Base-by-base conservation (phyloP, 345 rosid species). In the Schrenkiella parvula region DNA sequence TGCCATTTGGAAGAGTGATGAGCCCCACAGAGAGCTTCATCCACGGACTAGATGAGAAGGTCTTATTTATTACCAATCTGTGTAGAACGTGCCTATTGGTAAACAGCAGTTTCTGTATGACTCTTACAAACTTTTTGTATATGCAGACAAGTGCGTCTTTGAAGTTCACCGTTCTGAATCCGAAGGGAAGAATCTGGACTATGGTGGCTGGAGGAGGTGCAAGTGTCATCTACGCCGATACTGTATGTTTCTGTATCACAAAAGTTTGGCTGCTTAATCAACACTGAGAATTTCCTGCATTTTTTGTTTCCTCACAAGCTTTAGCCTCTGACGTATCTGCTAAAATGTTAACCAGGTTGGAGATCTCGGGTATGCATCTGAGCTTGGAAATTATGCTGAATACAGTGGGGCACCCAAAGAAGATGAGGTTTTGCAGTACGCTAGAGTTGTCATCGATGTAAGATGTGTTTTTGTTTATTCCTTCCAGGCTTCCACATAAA, bases 191-290 rank as follows among this genome's bases (percentile, higher is more conserved):
- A 76, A 95, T 95, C 74, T 91, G 97, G 97, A 89, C 92, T 34
- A 88, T 91, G 97, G 99, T 91, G 1, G 96, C 98, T 68, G 97
- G 99, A 65, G 98, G 99, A 51, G 99, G 99, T 74, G 99, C 99
- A 55, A 91, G 98, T 80, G 99, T 95, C 79, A 91, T 91, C 79
- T 95, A 91, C 75, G 96, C 97, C 0, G 98, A 89, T 75, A 93
- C 96, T 0, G 96, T 93, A 75, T 60, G 89, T 31, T 81, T 71
- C 32, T 72, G 4, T 51, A 68, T 48, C 14, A 43, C 50, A 64
- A 6, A 3, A 6, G 37, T 31, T 0, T 63, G 17, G 4, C 12
- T 46, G 67, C 64, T 72, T 31, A 23, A 4, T 13, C 50, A 61
- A 37, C 56, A 35, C 19, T 48, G 34, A 48, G 58, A 28, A 22